These are phyloP conservation scores for Daedaleopsis sinensis DNA, from an alignment of 768 basidiomycete genomes.

Conservation along the genomic window DNA sequence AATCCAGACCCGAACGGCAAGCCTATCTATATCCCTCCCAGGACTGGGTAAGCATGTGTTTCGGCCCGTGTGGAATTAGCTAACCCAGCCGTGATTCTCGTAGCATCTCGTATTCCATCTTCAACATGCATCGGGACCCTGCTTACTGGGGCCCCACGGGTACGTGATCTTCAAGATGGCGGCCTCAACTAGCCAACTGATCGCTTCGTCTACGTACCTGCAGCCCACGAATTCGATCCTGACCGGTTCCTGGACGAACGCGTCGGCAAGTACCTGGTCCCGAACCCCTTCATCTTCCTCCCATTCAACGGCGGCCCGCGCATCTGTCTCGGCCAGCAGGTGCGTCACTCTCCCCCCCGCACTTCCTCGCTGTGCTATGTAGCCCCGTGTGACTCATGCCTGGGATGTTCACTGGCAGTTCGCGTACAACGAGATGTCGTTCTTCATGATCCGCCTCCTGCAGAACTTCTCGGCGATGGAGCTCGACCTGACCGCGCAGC, in stretches of 20 bases:
- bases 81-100: slow-evolving; percentile 31
- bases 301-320: slow-evolving; percentile 31
- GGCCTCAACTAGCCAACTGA: no score
- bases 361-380: not conserved
- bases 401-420: slow-evolving; percentile 48
- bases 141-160: slow-evolving; percentile 78
- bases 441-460: slow-evolving; percentile 61
- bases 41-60: slow-evolving; percentile 8
- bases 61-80: not conserved
- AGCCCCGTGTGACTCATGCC: not conserved
- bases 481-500: slow-evolving; percentile 48
- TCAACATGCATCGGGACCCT: slow-evolving; percentile 65
- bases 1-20: slow-evolving; percentile 21
- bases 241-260: slow-evolving; percentile 72
- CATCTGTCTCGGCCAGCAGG: slow-evolving; percentile 31
- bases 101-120: slow-evolving; percentile 51
- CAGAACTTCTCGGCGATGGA: slow-evolving; percentile 53
- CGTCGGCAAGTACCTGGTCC: slow-evolving; percentile 59
- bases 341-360: not conserved
- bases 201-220: not conserved
- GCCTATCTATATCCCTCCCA: slow-evolving; percentile 27
- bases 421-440: slow-evolving; percentile 68
- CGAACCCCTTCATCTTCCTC: slow-evolving; percentile 72
- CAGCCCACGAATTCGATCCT: slow-evolving; percentile 71
- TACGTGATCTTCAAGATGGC: slow-evolving; percentile 25